Evolutionary conservation across 2,329 filamentous ascomycete genomes (phyloP).

Genomic region (Cladophialophora yegresii): DNA sequence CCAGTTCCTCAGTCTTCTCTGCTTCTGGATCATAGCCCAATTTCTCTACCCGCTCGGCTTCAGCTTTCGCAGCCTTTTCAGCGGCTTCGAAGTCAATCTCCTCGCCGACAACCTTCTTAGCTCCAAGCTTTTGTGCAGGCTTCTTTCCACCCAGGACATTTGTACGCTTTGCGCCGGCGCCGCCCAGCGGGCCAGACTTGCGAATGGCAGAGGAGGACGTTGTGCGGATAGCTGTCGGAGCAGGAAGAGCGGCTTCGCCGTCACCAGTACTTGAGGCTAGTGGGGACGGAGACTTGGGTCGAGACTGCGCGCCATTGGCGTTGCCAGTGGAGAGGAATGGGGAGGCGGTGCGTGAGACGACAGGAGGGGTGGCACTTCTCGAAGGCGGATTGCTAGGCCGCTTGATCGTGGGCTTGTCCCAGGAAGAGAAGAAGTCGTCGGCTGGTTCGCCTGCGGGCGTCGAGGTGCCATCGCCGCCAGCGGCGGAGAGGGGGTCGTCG

Average conservation of each 20-base stretch:
- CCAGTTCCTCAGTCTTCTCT: conserved; percentile 59
- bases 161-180: conserved; percentile 71
- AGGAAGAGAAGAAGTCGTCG: conserved; percentile 96
- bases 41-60: conserved; percentile 93
- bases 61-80: conserved; percentile 95
- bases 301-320: conserved; percentile 66
- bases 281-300: conserved; percentile 71
- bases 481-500: conserved; percentile 64
- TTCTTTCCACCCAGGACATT: conserved; percentile 88
- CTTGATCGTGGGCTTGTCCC: conserved; percentile 98
- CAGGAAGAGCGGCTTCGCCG: conserved; percentile 54
- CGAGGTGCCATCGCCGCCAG: conserved; percentile 61
- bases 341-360: conserved; percentile 78
- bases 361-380: conserved; percentile 80
- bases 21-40: conserved; percentile 93
- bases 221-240: conserved; percentile 68
- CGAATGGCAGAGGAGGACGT: conserved; percentile 79
- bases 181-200: conserved; percentile 61
- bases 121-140: conserved; percentile 72
- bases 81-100: conserved; percentile 95
- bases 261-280: conserved; percentile 59
- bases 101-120: conserved; percentile 82
- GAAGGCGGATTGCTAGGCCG: conserved; percentile 91
- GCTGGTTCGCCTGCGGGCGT: conserved; percentile 75
- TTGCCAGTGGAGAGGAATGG: conserved; percentile 75